Evolutionary conservation across 2,329 filamentous ascomycete species (phyloP).

Genomic region (Monilinia fructigena): DNA sequence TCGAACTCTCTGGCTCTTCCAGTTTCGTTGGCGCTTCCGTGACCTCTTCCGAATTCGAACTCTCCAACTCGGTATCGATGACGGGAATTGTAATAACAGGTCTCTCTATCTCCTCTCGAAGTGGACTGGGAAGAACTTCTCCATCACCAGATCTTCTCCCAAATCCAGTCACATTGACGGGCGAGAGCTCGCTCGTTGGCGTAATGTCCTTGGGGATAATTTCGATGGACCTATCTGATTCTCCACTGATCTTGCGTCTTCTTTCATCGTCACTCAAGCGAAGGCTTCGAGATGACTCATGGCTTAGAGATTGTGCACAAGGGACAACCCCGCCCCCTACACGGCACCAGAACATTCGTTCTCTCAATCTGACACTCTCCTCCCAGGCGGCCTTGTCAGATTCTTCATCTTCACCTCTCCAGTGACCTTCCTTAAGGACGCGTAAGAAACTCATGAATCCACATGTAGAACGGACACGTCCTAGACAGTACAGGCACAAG

Average conservation of each 20-base stretch:
- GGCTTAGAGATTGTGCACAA: constrained; percentile 29
- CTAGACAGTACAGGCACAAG: constrained; percentile 83
- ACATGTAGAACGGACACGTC: constrained; percentile 80
- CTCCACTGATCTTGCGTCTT: constrained; percentile 35
- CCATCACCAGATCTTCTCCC: constrained; percentile 13
- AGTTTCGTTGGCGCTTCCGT: not conserved
- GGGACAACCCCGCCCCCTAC: constrained; percentile 90
- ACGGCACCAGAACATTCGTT: constrained; percentile 96
- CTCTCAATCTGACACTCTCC: constrained; percentile 82
- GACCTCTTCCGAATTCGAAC: not conserved
- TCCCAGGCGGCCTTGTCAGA: constrained; percentile 91
- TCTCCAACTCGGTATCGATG: not conserved
- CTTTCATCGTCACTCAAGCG: constrained; percentile 37
- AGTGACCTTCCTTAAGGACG: constrained; percentile 89
- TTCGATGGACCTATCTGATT: constrained; percentile 37
- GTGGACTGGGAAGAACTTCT: constrained; percentile 17
- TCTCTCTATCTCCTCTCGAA: constrained; percentile 18
- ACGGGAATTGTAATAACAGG: not conserved
- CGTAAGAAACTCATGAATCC: constrained; percentile 90
- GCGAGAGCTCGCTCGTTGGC: constrained; percentile 27
- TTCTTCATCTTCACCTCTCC: constrained; percentile 78
- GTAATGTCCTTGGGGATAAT: constrained; percentile 39
- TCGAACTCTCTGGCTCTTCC: not conserved
- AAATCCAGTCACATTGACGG: constrained; percentile 17
- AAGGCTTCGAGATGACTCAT: constrained; percentile 32